These are phyloP conservation scores for Orbilia brochopaga DNA, from an alignment of 2,329 filamentous ascomycete genomes.

Conservation along the genomic window DNA sequence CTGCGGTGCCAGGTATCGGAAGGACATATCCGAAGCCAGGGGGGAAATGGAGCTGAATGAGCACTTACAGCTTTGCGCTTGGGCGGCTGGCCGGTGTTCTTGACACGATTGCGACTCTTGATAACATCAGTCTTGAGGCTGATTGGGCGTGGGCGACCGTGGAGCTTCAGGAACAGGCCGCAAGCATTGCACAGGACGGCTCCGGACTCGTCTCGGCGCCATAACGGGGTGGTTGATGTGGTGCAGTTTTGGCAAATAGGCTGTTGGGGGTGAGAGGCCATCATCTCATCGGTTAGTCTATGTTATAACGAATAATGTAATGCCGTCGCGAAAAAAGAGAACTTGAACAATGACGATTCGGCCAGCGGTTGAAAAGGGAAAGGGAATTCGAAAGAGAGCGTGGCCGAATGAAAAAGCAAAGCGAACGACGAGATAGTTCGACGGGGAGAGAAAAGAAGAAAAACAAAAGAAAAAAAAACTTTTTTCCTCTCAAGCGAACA, in stretches of 20 bases:
- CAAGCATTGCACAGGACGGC: conserved; percentile 98
- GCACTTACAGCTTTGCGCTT: conserved; percentile 70
- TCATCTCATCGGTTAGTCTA: conserved; percentile 61
- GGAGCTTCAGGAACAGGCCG: conserved; percentile 94
- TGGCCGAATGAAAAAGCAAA: conserved; percentile 6
- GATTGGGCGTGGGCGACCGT: conserved; percentile 89
- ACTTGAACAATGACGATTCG: conserved; percentile 37
- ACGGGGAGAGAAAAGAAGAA: conserved; percentile 14
- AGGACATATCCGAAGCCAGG: conserved; percentile 20
- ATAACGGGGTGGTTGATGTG: conserved; percentile 93
- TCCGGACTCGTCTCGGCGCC: conserved; percentile 95
- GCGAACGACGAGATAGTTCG: background rate
- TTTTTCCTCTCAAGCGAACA: conserved; percentile 46
- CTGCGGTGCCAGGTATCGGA: conserved; percentile 45
- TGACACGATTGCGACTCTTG: conserved; percentile 97
- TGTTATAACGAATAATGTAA: conserved; percentile 34
- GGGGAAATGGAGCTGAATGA: conserved; percentile 23
- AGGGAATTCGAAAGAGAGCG: conserved; percentile 20
- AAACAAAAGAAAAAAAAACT: conserved; percentile 42
- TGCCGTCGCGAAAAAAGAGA: conserved; percentile 61
- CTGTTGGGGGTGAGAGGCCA: conserved; percentile 67
- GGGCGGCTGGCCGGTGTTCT: conserved; percentile 78
- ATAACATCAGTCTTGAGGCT: conserved; percentile 99
- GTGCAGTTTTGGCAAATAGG: conserved; percentile 95
- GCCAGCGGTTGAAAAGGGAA: conserved; percentile 23